Evolutionary conservation across 768 basidiomycete genomes (phyloP), one percentile per base, ranked within the genome.

Genomic region (Lepiota brunneoincarnata): DNA sequence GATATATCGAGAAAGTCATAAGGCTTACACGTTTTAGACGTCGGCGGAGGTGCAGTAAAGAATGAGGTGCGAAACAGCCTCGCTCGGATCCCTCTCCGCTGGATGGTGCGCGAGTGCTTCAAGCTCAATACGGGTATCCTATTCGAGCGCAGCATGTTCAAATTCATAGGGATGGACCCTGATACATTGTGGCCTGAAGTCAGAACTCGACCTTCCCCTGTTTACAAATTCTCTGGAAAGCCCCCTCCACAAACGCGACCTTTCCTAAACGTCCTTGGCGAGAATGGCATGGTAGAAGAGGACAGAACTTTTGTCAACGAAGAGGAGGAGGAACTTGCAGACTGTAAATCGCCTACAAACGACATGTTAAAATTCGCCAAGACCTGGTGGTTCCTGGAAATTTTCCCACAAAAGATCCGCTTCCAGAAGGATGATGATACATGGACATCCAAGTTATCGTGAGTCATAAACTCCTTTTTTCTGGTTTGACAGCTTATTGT

Each of bases 101-200:
- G 87, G 87, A 87, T 89, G 84, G 70, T 89, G 37, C 78, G 84
- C 44, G 77, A 88, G 61, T 83, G 81, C 58, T 82, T 86, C 70
- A 66, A 69, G 6, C 62, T 77, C 26, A 67, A 81, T 1, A 77
- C 81, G 0, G 86, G 84, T 2, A 84, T 87, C 42, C 60, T 86
- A 49, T 87, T 86, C 67, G 69, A 83, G 39, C 65, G 70, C 4
- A 72, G 75, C 21, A 65, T 71, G 58, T 75, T 84, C 59, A 70
- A 70, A 28, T 57, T 67, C 12, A 69, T 79, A 21, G 81, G 81
- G 1, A 59, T 83, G 58, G 76, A 82, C 51, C 69, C 71, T 0
- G 56, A 66, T 56, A 76, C 66, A 39, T 73, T 84, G 21, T 73
- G 71, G 62, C 79, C 72, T 11, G 54, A 59, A 4, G 79, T 82